A percentile compares a stretch with the other conserved stretches of the same genome.
Conservation (phyloP, 805 yeast genomes). For the Metschnikowia drakensbergensis region DNA sequence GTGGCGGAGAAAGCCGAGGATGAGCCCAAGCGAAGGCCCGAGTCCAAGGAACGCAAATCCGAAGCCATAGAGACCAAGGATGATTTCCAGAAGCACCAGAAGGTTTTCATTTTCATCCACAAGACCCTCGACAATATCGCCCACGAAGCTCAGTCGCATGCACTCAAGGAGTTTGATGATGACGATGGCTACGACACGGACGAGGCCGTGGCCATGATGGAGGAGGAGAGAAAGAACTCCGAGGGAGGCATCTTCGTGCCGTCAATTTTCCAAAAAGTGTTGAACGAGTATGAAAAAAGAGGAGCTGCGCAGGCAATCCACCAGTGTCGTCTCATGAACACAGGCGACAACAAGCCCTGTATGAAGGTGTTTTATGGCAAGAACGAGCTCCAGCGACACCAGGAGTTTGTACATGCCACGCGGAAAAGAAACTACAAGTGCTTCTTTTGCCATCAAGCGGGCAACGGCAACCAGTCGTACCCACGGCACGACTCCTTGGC, state of each 20-base stretch:
- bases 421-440: conserved; percentile 40
- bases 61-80: not conserved
- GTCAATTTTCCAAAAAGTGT: conserved; percentile 13
- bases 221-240: conserved; percentile 1
- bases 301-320: conserved; percentile 20
- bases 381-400: conserved; percentile 41
- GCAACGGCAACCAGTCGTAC: conserved; percentile 37
- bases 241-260: conserved; percentile 6
- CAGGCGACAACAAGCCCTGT: conserved; percentile 30
- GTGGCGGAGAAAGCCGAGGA: not conserved
- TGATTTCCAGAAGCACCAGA: conserved; percentile 8
- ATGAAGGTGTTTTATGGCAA: conserved; percentile 42
- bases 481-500: conserved; percentile 45
- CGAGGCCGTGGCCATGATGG: conserved; percentile 7
- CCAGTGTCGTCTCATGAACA: conserved; percentile 40
- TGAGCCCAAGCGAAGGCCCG: not conserved
- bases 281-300: conserved; percentile 11
- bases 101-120: conserved; percentile 8
- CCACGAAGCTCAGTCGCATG: conserved; percentile 1
- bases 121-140: conserved; percentile 8
- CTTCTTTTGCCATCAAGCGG: conserved; percentile 31
- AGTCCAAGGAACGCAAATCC: not conserved
- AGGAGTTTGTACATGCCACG: conserved; percentile 45
- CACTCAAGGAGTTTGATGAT: conserved; percentile 9
- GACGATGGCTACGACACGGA: conserved; percentile 12